Conservation (phyloP, 2,329 filamentous ascomycete genomes). For the Apiospora phragmitis region DNA sequence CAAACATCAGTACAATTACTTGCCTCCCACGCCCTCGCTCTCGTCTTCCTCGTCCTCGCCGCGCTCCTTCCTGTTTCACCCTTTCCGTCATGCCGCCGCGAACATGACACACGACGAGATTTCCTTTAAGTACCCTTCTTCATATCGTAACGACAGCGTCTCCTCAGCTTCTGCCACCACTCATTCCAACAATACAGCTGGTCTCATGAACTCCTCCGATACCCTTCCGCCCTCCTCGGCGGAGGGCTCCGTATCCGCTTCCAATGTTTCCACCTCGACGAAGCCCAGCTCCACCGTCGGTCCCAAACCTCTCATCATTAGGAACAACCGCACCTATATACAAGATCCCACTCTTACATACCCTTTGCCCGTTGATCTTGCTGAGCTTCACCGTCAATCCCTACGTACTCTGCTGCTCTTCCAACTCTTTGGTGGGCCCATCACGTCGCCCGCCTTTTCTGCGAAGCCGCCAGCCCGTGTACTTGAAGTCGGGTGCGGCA, state of each 20-base stretch:
- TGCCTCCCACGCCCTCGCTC: constrained; percentile 2
- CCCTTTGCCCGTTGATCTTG: constrained; percentile 84
- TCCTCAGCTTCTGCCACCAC: constrained; percentile 47
- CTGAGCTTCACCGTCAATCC: constrained; percentile 85
- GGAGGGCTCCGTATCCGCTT: constrained; percentile 37
- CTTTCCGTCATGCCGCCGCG: constrained; percentile 9
- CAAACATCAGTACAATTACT: constrained; percentile 6
- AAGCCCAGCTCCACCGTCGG: constrained; percentile 21
- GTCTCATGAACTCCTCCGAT: constrained; percentile 52
- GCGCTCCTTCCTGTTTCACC: neutral
- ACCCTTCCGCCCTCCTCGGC: constrained; percentile 39
- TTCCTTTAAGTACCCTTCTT: constrained; percentile 20
- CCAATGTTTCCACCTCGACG: constrained; percentile 25
- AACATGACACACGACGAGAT: constrained; percentile 11
- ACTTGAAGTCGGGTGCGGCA: constrained; percentile 84
- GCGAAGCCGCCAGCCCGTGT: constrained; percentile 73
- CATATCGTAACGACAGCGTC: constrained; percentile 45
- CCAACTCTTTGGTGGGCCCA: constrained; percentile 76
- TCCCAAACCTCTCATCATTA: constrained; percentile 62
- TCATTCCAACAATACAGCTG: constrained; percentile 37
- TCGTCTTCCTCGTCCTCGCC: constrained; percentile 7
- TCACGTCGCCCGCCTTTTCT: constrained; percentile 69
- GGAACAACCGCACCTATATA: constrained; percentile 81
- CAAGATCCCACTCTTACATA: constrained; percentile 73
- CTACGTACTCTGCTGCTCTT: constrained; percentile 80